Percentiles rank a stretch among this genome's conserved stretches.
Conservation (phyloP, 805 yeast species). For the Candida odintsovae region DNA sequence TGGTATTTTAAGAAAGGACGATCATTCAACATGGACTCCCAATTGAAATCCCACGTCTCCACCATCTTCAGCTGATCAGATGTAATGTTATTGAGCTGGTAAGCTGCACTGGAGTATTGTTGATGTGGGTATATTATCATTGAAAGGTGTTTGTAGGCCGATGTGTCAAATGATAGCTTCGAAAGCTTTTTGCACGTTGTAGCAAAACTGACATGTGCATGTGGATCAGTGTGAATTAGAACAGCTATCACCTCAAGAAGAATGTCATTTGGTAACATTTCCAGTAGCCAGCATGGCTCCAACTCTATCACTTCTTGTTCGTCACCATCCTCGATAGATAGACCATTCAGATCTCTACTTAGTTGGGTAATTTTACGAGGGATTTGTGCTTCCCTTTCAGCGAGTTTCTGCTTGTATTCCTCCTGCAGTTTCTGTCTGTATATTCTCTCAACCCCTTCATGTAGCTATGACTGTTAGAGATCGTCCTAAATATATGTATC, state of each 20-base stretch:
- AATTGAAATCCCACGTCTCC: constrained; percentile 34
- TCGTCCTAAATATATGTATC: not conserved
- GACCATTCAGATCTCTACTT: constrained; percentile 6
- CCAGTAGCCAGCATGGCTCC: constrained; percentile 36
- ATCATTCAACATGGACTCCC: constrained; percentile 32
- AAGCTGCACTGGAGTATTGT: constrained; percentile 40
- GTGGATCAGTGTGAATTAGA: constrained; percentile 44
- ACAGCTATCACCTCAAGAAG: constrained; percentile 44
- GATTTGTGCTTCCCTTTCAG: constrained; percentile 6
- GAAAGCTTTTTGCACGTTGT: constrained; percentile 54
- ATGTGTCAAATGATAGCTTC: constrained; percentile 47
- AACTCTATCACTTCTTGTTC: constrained; percentile 5
- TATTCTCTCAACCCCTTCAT: constrained; percentile 56
- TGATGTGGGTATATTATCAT: constrained; percentile 48
- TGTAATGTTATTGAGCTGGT: constrained; percentile 31
- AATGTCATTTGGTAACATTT: constrained; percentile 52
- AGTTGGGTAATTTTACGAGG: constrained; percentile 7
- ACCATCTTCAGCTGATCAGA: constrained; percentile 31
- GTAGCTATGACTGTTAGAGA: constrained; percentile 10
- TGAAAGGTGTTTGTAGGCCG: constrained; percentile 47
- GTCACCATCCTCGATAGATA: not conserved
- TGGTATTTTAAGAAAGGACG: constrained; percentile 76
- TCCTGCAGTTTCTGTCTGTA: constrained; percentile 55
- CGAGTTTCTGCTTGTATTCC: constrained; percentile 28
- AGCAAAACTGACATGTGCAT: constrained; percentile 60